phyloP scores from a whole-genome alignment of 2,329 filamentous ascomycete genomes.

The Incumbomyces delicatus region DNA sequence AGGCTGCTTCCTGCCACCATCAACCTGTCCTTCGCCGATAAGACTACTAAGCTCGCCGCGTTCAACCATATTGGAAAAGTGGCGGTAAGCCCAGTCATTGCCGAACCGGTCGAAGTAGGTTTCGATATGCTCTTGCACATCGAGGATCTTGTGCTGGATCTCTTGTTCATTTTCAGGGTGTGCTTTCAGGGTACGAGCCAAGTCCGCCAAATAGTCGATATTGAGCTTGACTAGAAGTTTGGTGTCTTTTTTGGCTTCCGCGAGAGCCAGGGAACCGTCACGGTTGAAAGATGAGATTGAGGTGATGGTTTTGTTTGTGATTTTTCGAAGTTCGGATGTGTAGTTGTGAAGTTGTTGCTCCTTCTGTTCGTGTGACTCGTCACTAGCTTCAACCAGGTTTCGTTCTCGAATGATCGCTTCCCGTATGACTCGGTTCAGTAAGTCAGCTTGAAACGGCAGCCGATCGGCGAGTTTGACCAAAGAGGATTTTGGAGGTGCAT shows the following conservation, averaged over 20 bases:
- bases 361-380: conserved; percentile 12
- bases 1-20: conserved; percentile 46
- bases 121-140: conserved; percentile 30
- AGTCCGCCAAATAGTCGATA: conserved; percentile 14
- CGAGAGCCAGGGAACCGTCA: conserved; percentile 45
- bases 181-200: conserved; percentile 10
- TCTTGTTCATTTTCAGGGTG: conserved; percentile 12
- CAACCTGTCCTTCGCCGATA: conserved; percentile 51
- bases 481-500: conserved; percentile 13
- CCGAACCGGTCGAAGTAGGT: conserved; percentile 43
- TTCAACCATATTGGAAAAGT: conserved; percentile 68
- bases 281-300: conserved; percentile 17
- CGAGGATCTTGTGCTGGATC: conserved; percentile 24
- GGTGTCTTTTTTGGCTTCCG: conserved; percentile 55
- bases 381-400: conserved; percentile 8
- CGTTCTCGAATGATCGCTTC: conserved; percentile 16
- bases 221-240: conserved; percentile 45
- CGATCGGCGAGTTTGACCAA: conserved; percentile 15
- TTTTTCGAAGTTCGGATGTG: conserved; percentile 9
- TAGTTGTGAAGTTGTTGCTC: conserved; percentile 12
- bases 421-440: conserved; percentile 14
- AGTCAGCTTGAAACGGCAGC: conserved; percentile 13
- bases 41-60: conserved; percentile 57
- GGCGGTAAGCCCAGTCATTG: conserved; percentile 50
- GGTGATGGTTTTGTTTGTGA: conserved; percentile 10